Evolutionary conservation across 2,329 filamentous ascomycete species (phyloP), one percentile per base, ranked within the genome.

Genomic region (Teratosphaeriaceae sp.): DNA sequence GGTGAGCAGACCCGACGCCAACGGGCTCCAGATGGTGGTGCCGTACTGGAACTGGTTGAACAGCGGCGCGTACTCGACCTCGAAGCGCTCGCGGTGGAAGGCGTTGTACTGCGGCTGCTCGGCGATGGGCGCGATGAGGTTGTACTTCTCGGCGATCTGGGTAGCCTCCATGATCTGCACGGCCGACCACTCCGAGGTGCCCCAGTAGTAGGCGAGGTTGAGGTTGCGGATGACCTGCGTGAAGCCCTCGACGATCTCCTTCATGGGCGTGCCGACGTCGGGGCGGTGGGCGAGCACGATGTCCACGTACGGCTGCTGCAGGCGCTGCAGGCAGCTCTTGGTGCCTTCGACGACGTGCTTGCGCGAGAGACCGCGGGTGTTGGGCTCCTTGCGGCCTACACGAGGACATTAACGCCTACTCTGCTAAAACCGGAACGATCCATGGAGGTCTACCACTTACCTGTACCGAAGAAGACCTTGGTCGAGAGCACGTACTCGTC

Each of bases 271-370:
- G 46, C 58, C 59, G 36, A 67, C 63, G 45, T 82, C 79, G 13
- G 75, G 74, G 20, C 78, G 69, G 61, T 82, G 79, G 3, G 79
- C 78, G 42, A 80, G 76, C 27, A 82, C 72, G 34, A 82, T 66
- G 58, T 82, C 79, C 42, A 82, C 79, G 55, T 85, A 86, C n/a
- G 75, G 73, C 42, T 77, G 71, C 55, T 80, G 71, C 39, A 85
- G 69, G 21, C 80, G 70, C 51, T 70, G 64, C n/a, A 80, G 63
- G 2, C 70, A 77, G 58, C 67, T 69, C 65, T 79, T 76, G 41
- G 79, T 63, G 23, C 77, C 78, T 62, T 82, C 71, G n/a, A 73
- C 64, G 38, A 74, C 68, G 60, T 74, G 71, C 65, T 73, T 73
- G 58, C 63, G 66, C 43, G 65, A 69, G 29, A 73, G 58, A 40